Conservation (phyloP, 352 stramenopile species). For the Thalassiosira exigua region DNA sequence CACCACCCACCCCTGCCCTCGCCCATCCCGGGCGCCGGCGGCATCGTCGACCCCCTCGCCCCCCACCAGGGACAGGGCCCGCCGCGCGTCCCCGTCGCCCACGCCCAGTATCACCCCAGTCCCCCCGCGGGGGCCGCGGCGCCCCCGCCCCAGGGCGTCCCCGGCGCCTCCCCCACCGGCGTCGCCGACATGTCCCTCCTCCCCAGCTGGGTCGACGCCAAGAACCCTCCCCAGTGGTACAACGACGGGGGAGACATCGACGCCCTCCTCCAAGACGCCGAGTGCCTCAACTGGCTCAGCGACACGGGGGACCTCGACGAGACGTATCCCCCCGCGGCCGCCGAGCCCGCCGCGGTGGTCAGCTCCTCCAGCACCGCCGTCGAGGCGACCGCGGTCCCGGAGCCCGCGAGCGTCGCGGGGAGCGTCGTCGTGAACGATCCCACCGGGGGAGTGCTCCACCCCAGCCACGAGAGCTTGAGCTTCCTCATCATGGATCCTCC, state of each 20-base stretch:
- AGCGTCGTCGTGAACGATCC: conserved; percentile 8
- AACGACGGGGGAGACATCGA: conserved; percentile 79
- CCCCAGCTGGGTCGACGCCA: conserved; percentile 74
- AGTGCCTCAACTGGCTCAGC: conserved; percentile 77
- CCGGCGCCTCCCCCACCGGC: conserved; percentile 71
- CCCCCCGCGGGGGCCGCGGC: neutral
- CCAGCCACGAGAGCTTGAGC: conserved; percentile 37
- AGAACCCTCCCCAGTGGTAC: conserved; percentile 82
- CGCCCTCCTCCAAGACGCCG: conserved; percentile 74
- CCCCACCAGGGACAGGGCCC: conserved; percentile 66
- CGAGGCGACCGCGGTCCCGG: neutral
- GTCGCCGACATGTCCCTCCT: conserved; percentile 70
- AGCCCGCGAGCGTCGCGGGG: neutral
- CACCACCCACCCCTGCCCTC: no score
- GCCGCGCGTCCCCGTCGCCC: neutral
- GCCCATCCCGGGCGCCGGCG: no score
- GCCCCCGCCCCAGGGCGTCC: conserved; percentile 13
- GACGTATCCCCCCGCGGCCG: conserved; percentile 58
- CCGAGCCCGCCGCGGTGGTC: neutral
- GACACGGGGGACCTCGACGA: conserved; percentile 82
- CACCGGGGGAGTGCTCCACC: conserved; percentile 20
- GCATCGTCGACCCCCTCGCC: conserved; percentile 41
- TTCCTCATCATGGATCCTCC: conserved; percentile 47
- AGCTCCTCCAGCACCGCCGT: neutral
- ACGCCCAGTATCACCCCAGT: conserved; percentile 10